Conservation (phyloP, 345 rosid genomes). For the Populus pruinosa region DNA sequence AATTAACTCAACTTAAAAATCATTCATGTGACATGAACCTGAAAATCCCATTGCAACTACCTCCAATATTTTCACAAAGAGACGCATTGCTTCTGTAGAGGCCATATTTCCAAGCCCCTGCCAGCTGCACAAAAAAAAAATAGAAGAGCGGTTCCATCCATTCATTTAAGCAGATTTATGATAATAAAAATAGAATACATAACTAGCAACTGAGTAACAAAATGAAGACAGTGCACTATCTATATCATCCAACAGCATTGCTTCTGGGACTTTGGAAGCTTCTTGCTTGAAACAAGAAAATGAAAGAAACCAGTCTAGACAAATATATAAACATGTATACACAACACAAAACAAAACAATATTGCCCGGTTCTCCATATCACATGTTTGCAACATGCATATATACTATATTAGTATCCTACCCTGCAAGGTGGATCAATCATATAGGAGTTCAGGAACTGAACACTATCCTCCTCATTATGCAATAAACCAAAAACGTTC, state of each 20-base stretch:
- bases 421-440: background rate
- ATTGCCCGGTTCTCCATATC: background rate
- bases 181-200: background rate
- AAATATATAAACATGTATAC: too few relatives aligned
- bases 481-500: background rate
- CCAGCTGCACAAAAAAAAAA: slow-evolving; percentile 59
- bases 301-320: too few relatives aligned
- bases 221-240: background rate
- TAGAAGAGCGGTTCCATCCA: slow-evolving; percentile 3
- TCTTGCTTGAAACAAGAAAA: background rate
- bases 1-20: background rate
- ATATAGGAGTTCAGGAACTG: background rate
- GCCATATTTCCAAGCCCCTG: slow-evolving; percentile 92
- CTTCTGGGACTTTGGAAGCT: background rate
- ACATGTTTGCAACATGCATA: background rate
- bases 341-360: too few relatives aligned
- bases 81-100: slow-evolving; percentile 96
- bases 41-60: slow-evolving; percentile 35
- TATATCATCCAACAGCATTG: background rate
- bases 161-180: background rate
- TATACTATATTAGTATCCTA: background rate
- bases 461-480: background rate
- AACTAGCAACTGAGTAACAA: background rate
- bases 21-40: slow-evolving; percentile 10
- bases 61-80: slow-evolving; percentile 98